These are phyloP conservation scores for Aeschynomene evenia DNA, from an alignment of 306 rosid species.

Conservation along the genomic window DNA sequence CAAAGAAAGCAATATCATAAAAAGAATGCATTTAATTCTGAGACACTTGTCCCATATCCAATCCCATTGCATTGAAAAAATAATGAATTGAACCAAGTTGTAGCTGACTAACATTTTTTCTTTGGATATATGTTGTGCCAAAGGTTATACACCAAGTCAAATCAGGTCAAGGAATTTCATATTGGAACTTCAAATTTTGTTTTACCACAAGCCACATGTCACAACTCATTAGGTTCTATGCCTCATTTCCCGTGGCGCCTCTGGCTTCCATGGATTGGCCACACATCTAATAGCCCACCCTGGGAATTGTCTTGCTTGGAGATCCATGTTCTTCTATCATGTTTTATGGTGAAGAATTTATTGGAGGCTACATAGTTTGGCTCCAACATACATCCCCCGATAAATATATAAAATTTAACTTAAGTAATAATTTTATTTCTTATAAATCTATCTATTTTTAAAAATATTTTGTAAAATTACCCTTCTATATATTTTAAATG, in stretches of 20 bases:
- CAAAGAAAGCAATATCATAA: not conserved
- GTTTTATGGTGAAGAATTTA: too few species aligned
- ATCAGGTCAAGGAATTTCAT: not conserved
- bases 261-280: not conserved
- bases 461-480: too few species aligned
- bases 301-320: not conserved
- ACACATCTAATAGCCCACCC: not conserved
- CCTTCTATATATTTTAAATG: too few species aligned
- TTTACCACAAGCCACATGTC: not conserved
- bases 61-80: too few species aligned
- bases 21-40: not conserved
- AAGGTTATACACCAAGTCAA: not conserved
- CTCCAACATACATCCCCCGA: too few species aligned
- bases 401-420: too few species aligned
- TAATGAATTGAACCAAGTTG: too few species aligned
- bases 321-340: not conserved
- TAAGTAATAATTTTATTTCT: too few species aligned
- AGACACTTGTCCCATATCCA: not conserved
- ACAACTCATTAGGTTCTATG: not conserved
- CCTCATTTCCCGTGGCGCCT: not conserved
- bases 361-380: too few species aligned
- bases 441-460: too few species aligned
- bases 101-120: not conserved
- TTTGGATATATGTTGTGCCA: not conserved
- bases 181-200: constrained; percentile 8